Evolutionary conservation across 208 protist species (phyloP).

Genomic region (Leishmania gerbilli): DNA sequence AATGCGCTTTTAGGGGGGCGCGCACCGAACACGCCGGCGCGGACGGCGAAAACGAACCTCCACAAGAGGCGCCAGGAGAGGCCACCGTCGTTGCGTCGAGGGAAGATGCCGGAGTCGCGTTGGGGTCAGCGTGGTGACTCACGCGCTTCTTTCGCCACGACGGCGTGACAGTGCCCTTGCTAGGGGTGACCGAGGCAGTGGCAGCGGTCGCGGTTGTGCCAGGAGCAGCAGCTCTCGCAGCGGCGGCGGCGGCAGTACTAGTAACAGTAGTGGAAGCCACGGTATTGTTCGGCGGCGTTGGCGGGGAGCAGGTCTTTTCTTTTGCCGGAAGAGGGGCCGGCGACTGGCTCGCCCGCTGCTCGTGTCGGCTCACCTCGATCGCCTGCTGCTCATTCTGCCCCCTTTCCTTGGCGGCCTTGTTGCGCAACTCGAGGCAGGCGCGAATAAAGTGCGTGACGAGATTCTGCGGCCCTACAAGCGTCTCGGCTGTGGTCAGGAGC

Average conservation of each 20-base stretch:
- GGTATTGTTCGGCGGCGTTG: background rate
- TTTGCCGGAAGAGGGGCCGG: slow-evolving; percentile 28
- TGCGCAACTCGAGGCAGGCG: slow-evolving; percentile 70
- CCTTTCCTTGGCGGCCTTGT: slow-evolving; percentile 41
- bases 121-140: slow-evolving; percentile 29
- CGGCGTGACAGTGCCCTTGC: slow-evolving; percentile 2
- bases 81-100: background rate
- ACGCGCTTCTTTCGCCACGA: slow-evolving; percentile 21
- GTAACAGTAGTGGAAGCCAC: background rate
- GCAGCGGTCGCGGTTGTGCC: background rate
- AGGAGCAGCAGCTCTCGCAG: slow-evolving; percentile 5
- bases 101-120: background rate
- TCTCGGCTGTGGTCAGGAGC: slow-evolving; percentile 54
- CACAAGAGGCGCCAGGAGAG: background rate
- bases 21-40: slow-evolving; percentile 4
- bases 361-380: slow-evolving; percentile 49
- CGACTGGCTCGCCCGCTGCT: slow-evolving; percentile 60
- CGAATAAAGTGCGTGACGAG: slow-evolving; percentile 88
- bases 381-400: slow-evolving; percentile 49
- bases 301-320: slow-evolving; percentile 5
- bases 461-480: slow-evolving; percentile 72
- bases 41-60: background rate
- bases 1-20: slow-evolving; percentile 16
- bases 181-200: slow-evolving; percentile 1
- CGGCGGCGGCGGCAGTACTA: background rate